A percentile compares a stretch with the other conserved stretches of the same genome.
phyloP scores from a whole-genome alignment of 1,139 yeast genomes.

The Hemisphaericaspora subhashii region DNA sequence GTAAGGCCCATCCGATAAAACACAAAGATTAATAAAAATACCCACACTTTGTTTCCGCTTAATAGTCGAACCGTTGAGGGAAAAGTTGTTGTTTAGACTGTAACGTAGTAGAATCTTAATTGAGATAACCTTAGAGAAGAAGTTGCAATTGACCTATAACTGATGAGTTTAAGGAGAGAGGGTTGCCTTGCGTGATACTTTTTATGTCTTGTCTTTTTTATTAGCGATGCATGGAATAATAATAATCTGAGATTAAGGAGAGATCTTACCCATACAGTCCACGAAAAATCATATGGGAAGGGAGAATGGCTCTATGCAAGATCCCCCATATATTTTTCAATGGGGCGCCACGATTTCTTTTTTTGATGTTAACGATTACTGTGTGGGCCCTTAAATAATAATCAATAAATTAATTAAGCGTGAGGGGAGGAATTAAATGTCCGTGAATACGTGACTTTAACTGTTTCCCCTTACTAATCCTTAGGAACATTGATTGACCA shows the following conservation, averaged over 20 bases:
- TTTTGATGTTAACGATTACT: no score
- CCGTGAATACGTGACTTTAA: constrained; percentile 8
- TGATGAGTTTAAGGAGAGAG: not conserved
- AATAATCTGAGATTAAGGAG: not conserved
- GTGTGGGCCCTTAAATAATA: no score
- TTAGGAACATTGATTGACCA: no score
- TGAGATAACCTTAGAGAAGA: not conserved
- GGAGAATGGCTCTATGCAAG: no score
- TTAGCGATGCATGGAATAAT: not conserved
- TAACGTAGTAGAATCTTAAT: no score
- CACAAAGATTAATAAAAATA: constrained; percentile 1
- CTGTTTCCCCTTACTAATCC: no score
- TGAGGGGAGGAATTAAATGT: constrained; percentile 8
- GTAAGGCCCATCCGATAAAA: constrained; percentile 7
- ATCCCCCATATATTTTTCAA: no score
- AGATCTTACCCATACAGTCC: no score
- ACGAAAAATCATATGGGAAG: no score
- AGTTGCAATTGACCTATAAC: not conserved
- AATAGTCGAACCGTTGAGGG: not conserved
- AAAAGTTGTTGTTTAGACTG: no score
- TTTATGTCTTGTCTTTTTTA: no score
- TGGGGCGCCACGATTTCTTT: no score
- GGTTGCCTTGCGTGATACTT: not conserved
- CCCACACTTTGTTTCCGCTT: not conserved
- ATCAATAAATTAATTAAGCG: not conserved